A percentile compares a stretch with the other conserved stretches of the same genome.
Conservation (phyloP, 2,329 filamentous ascomycete genomes). For the Colletotrichum siamense region DNA sequence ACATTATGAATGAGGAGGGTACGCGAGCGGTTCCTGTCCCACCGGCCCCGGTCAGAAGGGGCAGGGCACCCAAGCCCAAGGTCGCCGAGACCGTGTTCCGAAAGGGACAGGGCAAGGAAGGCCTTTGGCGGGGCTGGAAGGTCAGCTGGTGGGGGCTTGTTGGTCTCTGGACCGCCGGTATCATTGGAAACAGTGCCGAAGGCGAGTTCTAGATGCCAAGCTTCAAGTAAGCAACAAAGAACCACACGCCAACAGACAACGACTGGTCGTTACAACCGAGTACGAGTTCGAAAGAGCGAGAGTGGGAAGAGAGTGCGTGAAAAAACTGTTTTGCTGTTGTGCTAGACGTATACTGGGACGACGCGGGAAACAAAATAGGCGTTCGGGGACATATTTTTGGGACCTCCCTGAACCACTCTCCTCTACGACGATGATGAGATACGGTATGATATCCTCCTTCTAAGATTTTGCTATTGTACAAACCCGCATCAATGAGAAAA, state of each 20-base stretch:
- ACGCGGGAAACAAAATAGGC: not conserved
- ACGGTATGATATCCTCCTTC: constrained; percentile 47
- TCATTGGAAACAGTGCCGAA: constrained; percentile 66
- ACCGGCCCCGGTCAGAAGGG: constrained; percentile 34
- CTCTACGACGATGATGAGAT: constrained; percentile 45
- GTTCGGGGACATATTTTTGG: not conserved
- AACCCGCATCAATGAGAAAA: not conserved
- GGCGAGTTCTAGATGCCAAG: constrained; percentile 55
- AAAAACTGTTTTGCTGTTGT: constrained; percentile 8
- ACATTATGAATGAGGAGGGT: constrained; percentile 85
- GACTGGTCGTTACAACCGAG: not conserved
- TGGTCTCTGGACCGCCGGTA: constrained; percentile 74
- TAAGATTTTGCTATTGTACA: constrained; percentile 19
- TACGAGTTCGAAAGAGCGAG: not conserved
- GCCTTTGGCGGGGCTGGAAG: constrained; percentile 77
- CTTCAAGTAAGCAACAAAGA: not conserved
- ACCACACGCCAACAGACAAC: not conserved
- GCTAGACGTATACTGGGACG: constrained; percentile 15
- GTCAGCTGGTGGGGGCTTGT: constrained; percentile 80
- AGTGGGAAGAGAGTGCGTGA: not conserved
- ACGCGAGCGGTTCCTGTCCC: constrained; percentile 50
- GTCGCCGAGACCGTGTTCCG: constrained; percentile 49
- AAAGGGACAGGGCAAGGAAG: constrained; percentile 71
- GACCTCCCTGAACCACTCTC: constrained; percentile 29
- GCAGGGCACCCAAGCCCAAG: constrained; percentile 34